Evolutionary conservation across 148 eudicot genomes (phyloP).

Genomic region (Camellia granthamiana): DNA sequence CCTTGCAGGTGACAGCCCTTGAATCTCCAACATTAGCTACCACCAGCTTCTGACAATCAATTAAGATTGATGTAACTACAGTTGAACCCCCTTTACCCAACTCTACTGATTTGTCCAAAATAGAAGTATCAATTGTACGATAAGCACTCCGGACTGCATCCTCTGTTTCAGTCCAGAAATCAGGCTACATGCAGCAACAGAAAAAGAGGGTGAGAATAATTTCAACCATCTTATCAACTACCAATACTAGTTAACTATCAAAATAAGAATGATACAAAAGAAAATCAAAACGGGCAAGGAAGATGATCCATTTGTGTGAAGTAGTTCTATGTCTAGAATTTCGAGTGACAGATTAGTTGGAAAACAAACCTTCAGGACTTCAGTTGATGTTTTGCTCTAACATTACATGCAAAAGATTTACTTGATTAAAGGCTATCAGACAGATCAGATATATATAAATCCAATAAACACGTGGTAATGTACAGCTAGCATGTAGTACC

Average conservation of each 20-base stretch:
- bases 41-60: constrained; percentile 68
- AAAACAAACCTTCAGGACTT: neutral
- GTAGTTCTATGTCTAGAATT: neutral
- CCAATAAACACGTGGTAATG: neutral
- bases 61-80: constrained; percentile 88
- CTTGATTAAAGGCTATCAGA: neutral
- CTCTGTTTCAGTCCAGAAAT: constrained; percentile 80
- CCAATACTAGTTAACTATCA: neutral
- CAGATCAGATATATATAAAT: neutral
- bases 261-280: neutral
- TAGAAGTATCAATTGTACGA: constrained; percentile 59
- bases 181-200: constrained; percentile 43
- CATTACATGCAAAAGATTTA: neutral
- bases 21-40: constrained; percentile 96
- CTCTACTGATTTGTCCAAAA: constrained; percentile 62
- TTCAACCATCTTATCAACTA: neutral
- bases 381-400: neutral
- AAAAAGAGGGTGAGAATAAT: constrained; percentile 4
- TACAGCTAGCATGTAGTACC: constrained; percentile 34
- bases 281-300: neutral
- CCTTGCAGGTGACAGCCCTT: constrained; percentile 72
- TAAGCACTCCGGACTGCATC: constrained; percentile 73
- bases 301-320: neutral
- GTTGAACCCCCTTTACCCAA: constrained; percentile 91
- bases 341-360: neutral